Evolutionary conservation across 768 basidiomycete species (phyloP).

Genomic region (Lactifluus volemus): DNA sequence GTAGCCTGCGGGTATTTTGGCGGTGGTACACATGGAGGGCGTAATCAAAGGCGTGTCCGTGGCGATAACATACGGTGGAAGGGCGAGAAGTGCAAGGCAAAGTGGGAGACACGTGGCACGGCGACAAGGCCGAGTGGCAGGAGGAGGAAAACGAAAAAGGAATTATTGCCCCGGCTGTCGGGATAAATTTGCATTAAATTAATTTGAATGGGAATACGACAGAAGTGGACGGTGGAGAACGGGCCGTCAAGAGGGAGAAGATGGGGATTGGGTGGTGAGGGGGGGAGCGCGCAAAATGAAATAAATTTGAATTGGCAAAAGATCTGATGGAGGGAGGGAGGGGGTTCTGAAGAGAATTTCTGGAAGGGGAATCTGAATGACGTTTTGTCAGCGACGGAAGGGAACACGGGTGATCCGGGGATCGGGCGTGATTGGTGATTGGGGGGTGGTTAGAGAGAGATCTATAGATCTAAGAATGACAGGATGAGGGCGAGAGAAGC

Average conservation of each 20-base stretch:
- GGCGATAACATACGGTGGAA: constrained; percentile 2
- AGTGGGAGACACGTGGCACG: constrained; percentile 17
- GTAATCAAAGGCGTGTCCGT: background rate
- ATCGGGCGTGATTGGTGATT: constrained; percentile 18
- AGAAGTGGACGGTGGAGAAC: constrained; percentile 10
- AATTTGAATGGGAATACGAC: constrained; percentile 13
- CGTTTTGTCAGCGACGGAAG: constrained; percentile 24
- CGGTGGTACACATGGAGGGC: constrained; percentile 1
- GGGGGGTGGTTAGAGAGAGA: background rate
- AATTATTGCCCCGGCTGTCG: constrained; percentile 12
- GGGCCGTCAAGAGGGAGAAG: constrained; percentile 14
- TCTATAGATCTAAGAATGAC: constrained; percentile 8
- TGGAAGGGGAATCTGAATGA: constrained; percentile 22
- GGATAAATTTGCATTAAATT: constrained; percentile 16
- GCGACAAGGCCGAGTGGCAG: constrained; percentile 7
- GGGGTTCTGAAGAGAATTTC: constrained; percentile 16
- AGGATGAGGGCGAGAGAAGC: constrained; percentile 9
- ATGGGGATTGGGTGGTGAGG: constrained; percentile 21
- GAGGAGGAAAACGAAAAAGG: constrained; percentile 7
- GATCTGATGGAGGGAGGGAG: constrained; percentile 18
- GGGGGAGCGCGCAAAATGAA: constrained; percentile 1
- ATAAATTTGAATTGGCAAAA: constrained; percentile 20
- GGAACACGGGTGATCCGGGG: constrained; percentile 20
- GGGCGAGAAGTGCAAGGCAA: constrained; percentile 2
- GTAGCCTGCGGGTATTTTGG: background rate